Evolutionary conservation across 1,284 basidiomycete genomes (phyloP).

Genomic region (Trichosporon sp.): DNA sequence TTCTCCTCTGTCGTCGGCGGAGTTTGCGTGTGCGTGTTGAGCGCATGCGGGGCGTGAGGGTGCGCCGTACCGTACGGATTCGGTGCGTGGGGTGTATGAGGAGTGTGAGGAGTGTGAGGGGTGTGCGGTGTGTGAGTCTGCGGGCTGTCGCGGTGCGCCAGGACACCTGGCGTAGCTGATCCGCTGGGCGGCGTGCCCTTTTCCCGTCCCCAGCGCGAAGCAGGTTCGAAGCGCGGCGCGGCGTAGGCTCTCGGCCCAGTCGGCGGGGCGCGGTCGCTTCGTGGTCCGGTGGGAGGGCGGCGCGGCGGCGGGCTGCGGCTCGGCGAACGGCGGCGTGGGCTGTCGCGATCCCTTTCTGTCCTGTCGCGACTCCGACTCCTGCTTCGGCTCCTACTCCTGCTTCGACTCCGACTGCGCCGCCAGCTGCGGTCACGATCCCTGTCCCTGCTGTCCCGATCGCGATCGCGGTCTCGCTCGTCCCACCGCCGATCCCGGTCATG

Average conservation of each 20-base stretch:
- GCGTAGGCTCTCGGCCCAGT: conserved; percentile 25
- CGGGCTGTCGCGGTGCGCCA: conserved; percentile 4
- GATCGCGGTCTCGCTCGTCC: not conserved
- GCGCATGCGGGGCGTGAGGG: conserved; percentile 16
- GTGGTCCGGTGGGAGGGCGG: conserved; percentile 24
- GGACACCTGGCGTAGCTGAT: not conserved
- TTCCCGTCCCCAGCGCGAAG: not conserved
- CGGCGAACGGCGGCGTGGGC: not conserved
- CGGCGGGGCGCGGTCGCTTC: conserved; percentile 15
- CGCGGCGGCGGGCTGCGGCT: conserved; percentile 9
- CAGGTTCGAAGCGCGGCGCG: conserved; percentile 1
- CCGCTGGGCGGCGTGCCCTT: not conserved
- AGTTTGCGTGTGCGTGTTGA: not conserved
- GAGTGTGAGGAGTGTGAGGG: not conserved
- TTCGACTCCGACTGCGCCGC: conserved; percentile 17
- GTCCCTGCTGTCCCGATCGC: conserved; percentile 8
- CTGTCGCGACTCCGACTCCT: not conserved
- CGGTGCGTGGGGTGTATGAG: not conserved
- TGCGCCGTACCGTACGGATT: conserved; percentile 14
- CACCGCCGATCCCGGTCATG: not conserved
- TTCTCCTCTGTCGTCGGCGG: not conserved
- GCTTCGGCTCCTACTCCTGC: not conserved
- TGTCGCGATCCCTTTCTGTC: not conserved
- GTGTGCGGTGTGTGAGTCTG: not conserved
- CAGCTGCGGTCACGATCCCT: conserved; percentile 1